Evolutionary conservation across 208 protist genomes (phyloP), one percentile per base, ranked within the genome.

Genomic region (Trypanosoma congolense): DNA sequence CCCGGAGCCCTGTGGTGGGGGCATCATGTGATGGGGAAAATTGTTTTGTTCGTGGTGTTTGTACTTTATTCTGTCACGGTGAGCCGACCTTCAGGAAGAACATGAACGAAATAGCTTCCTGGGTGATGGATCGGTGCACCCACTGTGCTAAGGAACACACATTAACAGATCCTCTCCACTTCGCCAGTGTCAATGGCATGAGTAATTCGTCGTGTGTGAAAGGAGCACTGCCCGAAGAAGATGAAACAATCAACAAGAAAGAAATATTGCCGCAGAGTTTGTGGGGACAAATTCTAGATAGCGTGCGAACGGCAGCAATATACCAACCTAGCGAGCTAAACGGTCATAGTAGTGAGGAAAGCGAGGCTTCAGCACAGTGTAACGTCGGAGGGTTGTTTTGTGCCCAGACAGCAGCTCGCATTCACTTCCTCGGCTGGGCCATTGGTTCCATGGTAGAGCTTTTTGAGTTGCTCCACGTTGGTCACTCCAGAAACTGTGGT

Each of bases 381-480:
- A 40, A 8, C 8, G 35, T 22, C 8, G 42, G 9, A 25, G 6
- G 21, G 42, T 19, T 46, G 42, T 0, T 24, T 46, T 64, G 42
- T 41, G 33, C 57, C 16, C 59, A 61, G 24, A 47, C 35, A 12
- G 28, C 30, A 8, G 29, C 58, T 14, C 55, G 68, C 16, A 60
- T 75, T 33, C 43, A 67, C 31, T 18, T 75, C 18, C 42, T 75
- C 48, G 47, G 51, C 12, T 75, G 68, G 68, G 26, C 61, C 41
- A 21, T 75, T 35, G 51, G 62, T 22, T 75, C 68, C 18, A 18
- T 65, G 4, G 61, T 56, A 18, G 61, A 75, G 51, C 41, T 65
- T 36, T 21, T 35, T 4, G 52, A 60, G n/a, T 2, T 60, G 2
- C 22, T 59, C 8, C 40, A n/a, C 10, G 12, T 18, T 57, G 3